Evolutionary conservation across 2,329 filamentous ascomycete genomes (phyloP).

Genomic region (Aspergillus pseudoglaucus): DNA sequence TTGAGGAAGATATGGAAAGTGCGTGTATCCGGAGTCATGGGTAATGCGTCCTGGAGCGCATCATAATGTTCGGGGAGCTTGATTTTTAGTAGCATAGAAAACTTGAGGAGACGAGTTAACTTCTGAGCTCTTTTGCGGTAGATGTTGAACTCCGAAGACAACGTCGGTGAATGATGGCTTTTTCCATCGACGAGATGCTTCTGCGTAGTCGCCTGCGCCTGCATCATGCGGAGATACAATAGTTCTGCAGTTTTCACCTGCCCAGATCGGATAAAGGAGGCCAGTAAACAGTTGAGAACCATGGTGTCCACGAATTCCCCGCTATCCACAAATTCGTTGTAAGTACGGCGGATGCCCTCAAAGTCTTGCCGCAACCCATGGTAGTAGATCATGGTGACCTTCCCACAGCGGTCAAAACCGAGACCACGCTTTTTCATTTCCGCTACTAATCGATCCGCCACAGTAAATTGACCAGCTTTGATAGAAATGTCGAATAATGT

Average conservation of each 20-base stretch:
- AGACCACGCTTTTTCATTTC: conserved; percentile 71
- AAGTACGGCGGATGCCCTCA: conserved; percentile 67
- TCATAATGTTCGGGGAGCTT: conserved; percentile 51
- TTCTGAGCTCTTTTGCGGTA: conserved; percentile 35
- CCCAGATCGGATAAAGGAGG: conserved; percentile 66
- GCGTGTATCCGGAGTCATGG: conserved; percentile 65
- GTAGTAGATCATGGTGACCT: conserved; percentile 76
- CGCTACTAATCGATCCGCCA: conserved; percentile 76
- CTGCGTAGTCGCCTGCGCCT: conserved; percentile 42
- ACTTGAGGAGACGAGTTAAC: conserved; percentile 44
- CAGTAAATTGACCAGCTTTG: conserved; percentile 73
- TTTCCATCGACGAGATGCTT: conserved; percentile 16
- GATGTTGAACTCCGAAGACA: conserved; percentile 28
- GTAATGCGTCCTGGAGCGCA: conserved; percentile 58
- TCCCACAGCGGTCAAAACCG: conserved; percentile 68
- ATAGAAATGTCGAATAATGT: conserved; percentile 84
- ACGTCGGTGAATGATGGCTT: conserved; percentile 13
- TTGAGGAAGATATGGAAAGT: conserved; percentile 77
- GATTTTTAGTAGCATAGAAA: conserved; percentile 37
- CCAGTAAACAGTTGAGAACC: conserved; percentile 80
- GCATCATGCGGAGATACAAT: conserved; percentile 80
- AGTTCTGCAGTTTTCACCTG: conserved; percentile 72
- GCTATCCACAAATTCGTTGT: conserved; percentile 72
- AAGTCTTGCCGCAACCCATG: conserved; percentile 70
- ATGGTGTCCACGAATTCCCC: conserved; percentile 85